phyloP scores from a whole-genome alignment of 148 eudicot genomes.

The Polygonum aviculare region DNA sequence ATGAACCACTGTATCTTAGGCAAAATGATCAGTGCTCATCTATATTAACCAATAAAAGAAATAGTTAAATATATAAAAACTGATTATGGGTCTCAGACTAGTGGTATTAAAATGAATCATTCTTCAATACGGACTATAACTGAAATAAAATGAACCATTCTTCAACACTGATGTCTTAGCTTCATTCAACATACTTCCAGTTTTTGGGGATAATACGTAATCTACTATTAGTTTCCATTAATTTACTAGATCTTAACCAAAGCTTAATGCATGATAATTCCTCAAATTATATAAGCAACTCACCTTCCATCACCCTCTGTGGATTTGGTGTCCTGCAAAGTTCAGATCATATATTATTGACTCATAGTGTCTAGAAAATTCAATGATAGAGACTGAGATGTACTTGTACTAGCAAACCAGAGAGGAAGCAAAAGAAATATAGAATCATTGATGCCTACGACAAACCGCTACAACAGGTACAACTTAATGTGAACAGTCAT shows the following conservation, averaged over 20 bases:
- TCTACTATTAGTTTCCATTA: neutral
- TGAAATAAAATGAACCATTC: no score
- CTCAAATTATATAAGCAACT: conserved; percentile 21
- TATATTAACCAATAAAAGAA: neutral
- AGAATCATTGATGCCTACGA: neutral
- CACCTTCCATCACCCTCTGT: conserved; percentile 54
- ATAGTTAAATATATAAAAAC: neutral
- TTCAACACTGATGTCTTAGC: no score
- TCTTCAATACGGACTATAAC: no score
- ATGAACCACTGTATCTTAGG: neutral
- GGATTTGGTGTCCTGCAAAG: conserved; percentile 46
- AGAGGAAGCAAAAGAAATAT: neutral
- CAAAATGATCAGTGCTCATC: neutral
- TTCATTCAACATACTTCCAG: neutral
- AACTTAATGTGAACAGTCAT: neutral
- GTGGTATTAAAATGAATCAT: neutral
- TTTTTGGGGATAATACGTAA: neutral
- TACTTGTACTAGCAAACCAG: neutral
- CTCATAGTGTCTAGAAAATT: neutral
- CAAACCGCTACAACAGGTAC: neutral
- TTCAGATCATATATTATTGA: neutral
- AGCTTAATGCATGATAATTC: conserved; percentile 4
- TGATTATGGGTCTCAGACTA: neutral
- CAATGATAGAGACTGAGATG: neutral
- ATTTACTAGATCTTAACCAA: neutral